Percentiles rank a stretch among this genome's conserved stretches.
Conservation (phyloP, 108 stramenopile genomes). For the Pseudonitzschia pungens region DNA sequence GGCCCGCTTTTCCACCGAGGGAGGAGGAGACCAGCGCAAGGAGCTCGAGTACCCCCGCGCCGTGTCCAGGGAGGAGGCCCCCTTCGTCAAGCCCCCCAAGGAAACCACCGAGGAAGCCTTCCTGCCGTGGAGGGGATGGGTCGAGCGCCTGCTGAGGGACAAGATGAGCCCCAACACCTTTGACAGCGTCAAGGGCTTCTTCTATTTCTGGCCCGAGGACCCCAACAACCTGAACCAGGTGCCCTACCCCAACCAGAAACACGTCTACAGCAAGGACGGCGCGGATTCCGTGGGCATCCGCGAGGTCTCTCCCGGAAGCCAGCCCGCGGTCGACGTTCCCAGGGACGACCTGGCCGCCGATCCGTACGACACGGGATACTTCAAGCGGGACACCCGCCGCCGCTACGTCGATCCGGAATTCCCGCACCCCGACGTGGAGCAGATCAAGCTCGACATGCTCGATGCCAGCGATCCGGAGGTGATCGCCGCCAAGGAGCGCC, state of each 20-base stretch:
- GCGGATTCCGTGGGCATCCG: slow-evolving; percentile 53
- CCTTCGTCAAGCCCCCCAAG: slow-evolving; percentile 39
- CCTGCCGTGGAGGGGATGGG: slow-evolving; percentile 89
- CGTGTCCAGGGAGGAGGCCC: slow-evolving; percentile 47
- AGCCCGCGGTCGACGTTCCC: slow-evolving; percentile 57
- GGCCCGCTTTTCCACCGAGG: background rate
- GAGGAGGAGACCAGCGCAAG: slow-evolving; percentile 1
- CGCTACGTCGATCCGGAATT: slow-evolving; percentile 60
- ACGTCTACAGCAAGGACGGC: slow-evolving; percentile 61
- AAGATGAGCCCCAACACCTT: slow-evolving; percentile 60
- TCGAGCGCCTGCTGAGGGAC: slow-evolving; percentile 58
- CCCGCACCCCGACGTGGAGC: slow-evolving; percentile 58
- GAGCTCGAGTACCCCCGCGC: slow-evolving; percentile 42
- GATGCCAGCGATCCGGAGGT: slow-evolving; percentile 69
- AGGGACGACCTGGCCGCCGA: slow-evolving; percentile 63
- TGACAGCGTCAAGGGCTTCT: slow-evolving; percentile 41
- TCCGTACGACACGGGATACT: slow-evolving; percentile 84
- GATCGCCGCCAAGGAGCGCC: slow-evolving; percentile 59
- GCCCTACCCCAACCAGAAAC: slow-evolving; percentile 52
- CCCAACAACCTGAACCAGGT: slow-evolving; percentile 54
- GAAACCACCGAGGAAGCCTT: slow-evolving; percentile 64
- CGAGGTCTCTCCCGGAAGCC: slow-evolving; percentile 84
- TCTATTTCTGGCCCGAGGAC: slow-evolving; percentile 75
- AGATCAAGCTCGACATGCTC: slow-evolving; percentile 64
- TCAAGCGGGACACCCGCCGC: slow-evolving; percentile 79